Base-by-base conservation (phyloP, 1,139 yeast species). In the Protomyces macrosporus region DNA sequence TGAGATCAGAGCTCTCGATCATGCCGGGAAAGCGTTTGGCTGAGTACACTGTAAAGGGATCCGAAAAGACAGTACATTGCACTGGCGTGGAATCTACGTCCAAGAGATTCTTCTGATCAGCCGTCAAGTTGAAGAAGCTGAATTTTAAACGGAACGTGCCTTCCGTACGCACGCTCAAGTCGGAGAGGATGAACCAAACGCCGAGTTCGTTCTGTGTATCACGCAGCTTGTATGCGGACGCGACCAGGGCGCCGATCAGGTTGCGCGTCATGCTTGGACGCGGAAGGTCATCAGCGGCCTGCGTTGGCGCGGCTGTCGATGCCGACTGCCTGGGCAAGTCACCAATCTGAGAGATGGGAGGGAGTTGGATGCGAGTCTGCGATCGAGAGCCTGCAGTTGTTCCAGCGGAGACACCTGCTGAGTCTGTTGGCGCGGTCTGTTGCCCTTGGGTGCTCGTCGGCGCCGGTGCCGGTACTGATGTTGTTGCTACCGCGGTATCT, bases 11-110 rank as follows among this genome's bases (percentile, higher is more conserved):
- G 42, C 77, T 72, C 57, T 78, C 80, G 53, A 77, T 76, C 33
- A 78, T 81, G 6, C 81, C 81, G 0, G 81, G 81, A 66, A 78
- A 78, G 66, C 56, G 51, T 66, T 78, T 78, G 2, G 81, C 80
- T 34, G 78, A 75, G 65, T 73, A 78, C 1, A 77, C 79, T 50
- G 70, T 71, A 69, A 78, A 77, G 3, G 73, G 69, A 12, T 75
- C 72, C 16, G 78, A 75, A 65, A 75, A 77, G 39, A 71, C 69
- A 32, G 71, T 67, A 42, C 75, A 73, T 14, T 74, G 69, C 45
- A 75, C 69, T 1, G 75, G 75, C 1, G 74, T 72, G 7, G 73
- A 66, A 12, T 69, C 68, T 5, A 69, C 67, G 14, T 68, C 69
- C 33, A 50, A 53, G 6, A 58, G 56, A 12, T 42, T 32, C 23